A percentile compares a stretch with the other conserved stretches of the same genome.
phyloP scores from a whole-genome alignment of 2,329 filamentous ascomycete species.

The Ophiostoma tasmaniense region DNA sequence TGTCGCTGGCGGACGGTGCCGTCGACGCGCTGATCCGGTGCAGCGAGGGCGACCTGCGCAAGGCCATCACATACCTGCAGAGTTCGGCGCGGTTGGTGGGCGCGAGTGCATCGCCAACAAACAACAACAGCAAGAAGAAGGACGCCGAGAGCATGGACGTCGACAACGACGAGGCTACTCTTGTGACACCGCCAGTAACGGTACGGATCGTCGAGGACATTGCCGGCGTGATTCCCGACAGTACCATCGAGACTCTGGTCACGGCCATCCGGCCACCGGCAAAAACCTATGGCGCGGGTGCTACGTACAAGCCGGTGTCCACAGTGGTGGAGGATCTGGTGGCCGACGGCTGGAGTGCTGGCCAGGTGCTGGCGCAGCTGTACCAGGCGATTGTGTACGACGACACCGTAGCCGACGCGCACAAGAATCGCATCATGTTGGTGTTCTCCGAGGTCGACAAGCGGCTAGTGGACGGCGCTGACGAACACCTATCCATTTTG shows the following conservation, averaged over 20 bases:
- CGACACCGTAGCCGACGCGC: slow-evolving; percentile 70
- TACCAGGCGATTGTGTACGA: slow-evolving; percentile 79
- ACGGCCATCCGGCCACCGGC: slow-evolving; percentile 62
- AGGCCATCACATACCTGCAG: slow-evolving; percentile 93
- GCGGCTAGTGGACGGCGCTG: slow-evolving; percentile 83
- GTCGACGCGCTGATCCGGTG: slow-evolving; percentile 77
- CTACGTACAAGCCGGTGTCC: slow-evolving; percentile 65
- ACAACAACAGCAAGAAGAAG: neutral
- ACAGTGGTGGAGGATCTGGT: slow-evolving; percentile 82
- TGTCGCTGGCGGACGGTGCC: slow-evolving; percentile 68
- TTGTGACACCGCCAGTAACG: slow-evolving; percentile 55
- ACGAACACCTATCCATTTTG: slow-evolving; percentile 86
- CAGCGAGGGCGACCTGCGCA: slow-evolving; percentile 88
- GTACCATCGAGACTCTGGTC: slow-evolving; percentile 61
- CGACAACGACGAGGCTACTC: slow-evolving; percentile 43
- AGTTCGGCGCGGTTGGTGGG: slow-evolving; percentile 85
- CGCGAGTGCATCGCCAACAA: slow-evolving; percentile 39
- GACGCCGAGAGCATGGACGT: slow-evolving; percentile 15
- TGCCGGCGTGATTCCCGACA: slow-evolving; percentile 79
- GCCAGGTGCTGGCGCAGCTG: slow-evolving; percentile 70
- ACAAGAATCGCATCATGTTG: slow-evolving; percentile 84
- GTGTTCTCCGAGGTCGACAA: slow-evolving; percentile 94
- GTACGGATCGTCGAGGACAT: slow-evolving; percentile 84
- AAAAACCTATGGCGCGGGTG: slow-evolving; percentile 35
- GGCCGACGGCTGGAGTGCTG: slow-evolving; percentile 93